phyloP scores from a whole-genome alignment of 1,284 basidiomycete genomes.

The Gymnopus androsaceus region DNA sequence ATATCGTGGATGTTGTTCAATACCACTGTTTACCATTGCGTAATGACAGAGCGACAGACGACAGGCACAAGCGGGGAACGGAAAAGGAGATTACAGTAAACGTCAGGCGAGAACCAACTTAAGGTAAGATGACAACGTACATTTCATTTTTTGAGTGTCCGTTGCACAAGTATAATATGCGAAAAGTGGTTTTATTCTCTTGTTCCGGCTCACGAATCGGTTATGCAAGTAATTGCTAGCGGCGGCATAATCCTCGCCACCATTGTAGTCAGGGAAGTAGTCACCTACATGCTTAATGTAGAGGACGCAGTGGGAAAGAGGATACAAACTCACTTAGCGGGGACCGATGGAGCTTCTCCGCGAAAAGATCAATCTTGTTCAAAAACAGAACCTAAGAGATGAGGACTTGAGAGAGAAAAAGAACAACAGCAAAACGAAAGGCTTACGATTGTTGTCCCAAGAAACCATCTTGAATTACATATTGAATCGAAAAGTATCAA shows the following conservation, averaged over 20 bases:
- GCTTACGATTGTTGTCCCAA: slow-evolving; percentile 83
- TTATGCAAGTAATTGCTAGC: slow-evolving; percentile 87
- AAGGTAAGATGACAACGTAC: slow-evolving; percentile 46
- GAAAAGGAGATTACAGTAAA: too few relatives aligned
- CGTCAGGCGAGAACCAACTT: neutral
- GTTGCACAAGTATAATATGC: slow-evolving; percentile 91
- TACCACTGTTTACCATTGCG: too few relatives aligned
- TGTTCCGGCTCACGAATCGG: slow-evolving; percentile 85
- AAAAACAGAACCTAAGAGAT: slow-evolving; percentile 77
- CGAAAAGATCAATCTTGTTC: slow-evolving; percentile 97
- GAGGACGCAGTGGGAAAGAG: slow-evolving; percentile 48
- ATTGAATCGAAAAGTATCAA: slow-evolving; percentile 87
- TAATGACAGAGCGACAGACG: too few relatives aligned
- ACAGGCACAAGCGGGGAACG: too few relatives aligned
- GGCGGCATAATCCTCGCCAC: slow-evolving; percentile 83
- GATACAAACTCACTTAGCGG: slow-evolving; percentile 66
- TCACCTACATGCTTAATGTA: slow-evolving; percentile 48
- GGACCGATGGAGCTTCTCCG: slow-evolving; percentile 87
- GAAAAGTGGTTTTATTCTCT: slow-evolving; percentile 86
- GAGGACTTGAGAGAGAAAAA: slow-evolving; percentile 43
- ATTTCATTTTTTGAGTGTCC: slow-evolving; percentile 87
- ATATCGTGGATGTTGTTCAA: slow-evolving; percentile 83
- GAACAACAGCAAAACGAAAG: slow-evolving; percentile 50
- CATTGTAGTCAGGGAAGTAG: slow-evolving; percentile 86
- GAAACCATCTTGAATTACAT: slow-evolving; percentile 94